Evolutionary conservation across 331 rosid species (phyloP), one percentile per base, ranked within the genome.

Genomic region (Cydonia oblonga): DNA sequence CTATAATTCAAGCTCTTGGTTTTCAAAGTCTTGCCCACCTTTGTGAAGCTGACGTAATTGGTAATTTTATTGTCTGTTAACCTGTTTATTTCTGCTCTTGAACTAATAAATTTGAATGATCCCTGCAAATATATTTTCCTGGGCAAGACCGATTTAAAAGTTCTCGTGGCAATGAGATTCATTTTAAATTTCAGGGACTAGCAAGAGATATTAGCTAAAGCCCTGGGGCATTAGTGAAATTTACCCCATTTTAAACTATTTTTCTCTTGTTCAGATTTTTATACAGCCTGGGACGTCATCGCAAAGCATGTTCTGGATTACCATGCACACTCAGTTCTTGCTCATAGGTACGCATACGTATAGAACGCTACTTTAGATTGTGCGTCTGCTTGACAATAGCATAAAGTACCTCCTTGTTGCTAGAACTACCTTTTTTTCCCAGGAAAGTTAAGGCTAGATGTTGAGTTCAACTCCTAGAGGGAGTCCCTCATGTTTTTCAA

Each of bases 211-310:
- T 16, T 38, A 1, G 42, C 42, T 38, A 38, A 10, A 38, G 42
- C 9, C 53, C 44, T 26, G 5, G 62, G 25, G 73, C 42, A 26
- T 29, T 20, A 52, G n/a, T 69, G 28, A 53, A 69, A 52, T n/a
- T 53, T 29, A 20, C 20, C 14, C 9, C 14, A 15, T 49, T n/a
- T 44, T 62, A 10, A n/a, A 46, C 60, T 33, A 20, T 25, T 70
- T 33, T 53, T 61, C n/a, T 19, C 64, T 56, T 75, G 64, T 76
- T 66, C 89, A 93, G 97, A 93, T 83, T 93, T 93, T 85, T 93
- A 91, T 83, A 93, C 98, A 44, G 97, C 98, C 54, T 93, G 97
- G 98, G 90, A 84, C 76, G 92, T 91, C 80, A 86, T 93, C 76
- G 81, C 87, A 66, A 88, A 85, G 81, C 77, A 87, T 32, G 77